These are phyloP conservation scores for Rhizophora apiculata DNA, from an alignment of 345 rosid species.

Conservation along the genomic window DNA sequence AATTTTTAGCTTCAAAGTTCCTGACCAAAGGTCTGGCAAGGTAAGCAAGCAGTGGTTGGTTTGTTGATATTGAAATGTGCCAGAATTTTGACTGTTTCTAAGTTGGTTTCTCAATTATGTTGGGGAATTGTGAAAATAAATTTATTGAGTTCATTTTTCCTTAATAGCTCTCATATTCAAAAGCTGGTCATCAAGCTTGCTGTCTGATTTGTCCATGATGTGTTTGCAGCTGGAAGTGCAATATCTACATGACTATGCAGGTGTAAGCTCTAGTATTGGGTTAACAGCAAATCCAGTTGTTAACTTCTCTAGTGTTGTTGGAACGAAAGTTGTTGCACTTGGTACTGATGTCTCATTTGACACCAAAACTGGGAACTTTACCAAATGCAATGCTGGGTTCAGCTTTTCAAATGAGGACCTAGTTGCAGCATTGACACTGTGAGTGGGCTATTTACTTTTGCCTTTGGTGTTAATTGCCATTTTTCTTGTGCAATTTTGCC, in stretches of 20 bases:
- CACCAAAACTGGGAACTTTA: slow-evolving; percentile 69
- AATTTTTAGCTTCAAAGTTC: slow-evolving; percentile 72
- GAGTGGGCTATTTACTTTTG: slow-evolving; percentile 19
- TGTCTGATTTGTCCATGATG: slow-evolving; percentile 6
- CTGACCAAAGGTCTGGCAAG: slow-evolving; percentile 97
- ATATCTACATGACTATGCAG: slow-evolving; percentile 82
- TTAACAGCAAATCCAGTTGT: slow-evolving; percentile 75
- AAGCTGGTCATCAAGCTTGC: neutral
- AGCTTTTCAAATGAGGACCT: slow-evolving; percentile 67
- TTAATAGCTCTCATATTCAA: neutral
- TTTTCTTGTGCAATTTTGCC: neutral
- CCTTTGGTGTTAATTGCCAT: neutral
- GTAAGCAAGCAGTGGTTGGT: slow-evolving; percentile 26
- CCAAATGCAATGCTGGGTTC: slow-evolving; percentile 74
- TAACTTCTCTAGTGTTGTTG: slow-evolving; percentile 80
- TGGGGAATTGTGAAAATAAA: no score
- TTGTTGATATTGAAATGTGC: neutral
- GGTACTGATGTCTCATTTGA: slow-evolving; percentile 85
- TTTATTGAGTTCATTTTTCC: no score
- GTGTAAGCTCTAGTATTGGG: slow-evolving; percentile 75
- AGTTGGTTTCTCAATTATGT: neutral
- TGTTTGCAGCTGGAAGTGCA: slow-evolving; percentile 74
- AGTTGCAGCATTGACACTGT: slow-evolving; percentile 68
- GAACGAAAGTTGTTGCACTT: slow-evolving; percentile 50
- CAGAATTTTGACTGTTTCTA: neutral